These are phyloP conservation scores for Austroboletus eburneus DNA, from an alignment of 768 basidiomycete species.

Conservation along the genomic window DNA sequence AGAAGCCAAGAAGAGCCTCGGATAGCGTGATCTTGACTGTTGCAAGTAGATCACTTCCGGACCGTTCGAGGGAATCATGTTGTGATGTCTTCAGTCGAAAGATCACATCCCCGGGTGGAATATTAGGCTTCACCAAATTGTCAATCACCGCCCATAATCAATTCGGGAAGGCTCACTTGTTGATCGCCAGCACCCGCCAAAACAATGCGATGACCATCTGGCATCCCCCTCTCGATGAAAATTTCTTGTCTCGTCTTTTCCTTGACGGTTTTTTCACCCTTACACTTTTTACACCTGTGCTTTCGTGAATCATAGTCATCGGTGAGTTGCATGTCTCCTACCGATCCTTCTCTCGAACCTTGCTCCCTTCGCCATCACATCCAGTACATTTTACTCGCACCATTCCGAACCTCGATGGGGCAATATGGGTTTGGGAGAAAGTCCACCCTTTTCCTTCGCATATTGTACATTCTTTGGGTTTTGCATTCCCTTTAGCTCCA, in stretches of 20 bases:
- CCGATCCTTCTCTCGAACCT: slow-evolving; percentile 82
- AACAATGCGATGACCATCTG: slow-evolving; percentile 78
- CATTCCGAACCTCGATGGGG: slow-evolving; percentile 44
- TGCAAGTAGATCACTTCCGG: slow-evolving; percentile 75
- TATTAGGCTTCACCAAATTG: slow-evolving; percentile 60
- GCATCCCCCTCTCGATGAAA: slow-evolving; percentile 82
- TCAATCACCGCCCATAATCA: slow-evolving; percentile 3
- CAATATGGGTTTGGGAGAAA: slow-evolving; percentile 52
- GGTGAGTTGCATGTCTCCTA: slow-evolving; percentile 29
- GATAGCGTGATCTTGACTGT: slow-evolving; percentile 84
- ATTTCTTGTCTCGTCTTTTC: slow-evolving; percentile 91
- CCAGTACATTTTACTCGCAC: slow-evolving; percentile 59
- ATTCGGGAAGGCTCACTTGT: slow-evolving; percentile 44
- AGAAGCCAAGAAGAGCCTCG: slow-evolving; percentile 94
- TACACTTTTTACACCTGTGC: slow-evolving; percentile 90
- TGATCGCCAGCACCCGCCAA: slow-evolving; percentile 92
- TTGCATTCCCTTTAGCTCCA: slow-evolving; percentile 80
- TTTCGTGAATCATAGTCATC: slow-evolving; percentile 2
- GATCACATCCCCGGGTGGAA: slow-evolving; percentile 87
- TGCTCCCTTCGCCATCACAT: slow-evolving; percentile 66
- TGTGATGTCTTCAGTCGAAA: slow-evolving; percentile 66
- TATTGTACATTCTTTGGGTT: slow-evolving; percentile 73
- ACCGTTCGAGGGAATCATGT: slow-evolving; percentile 81
- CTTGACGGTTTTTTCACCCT: slow-evolving; percentile 76
- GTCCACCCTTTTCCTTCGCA: slow-evolving; percentile 87